Base-by-base conservation (phyloP, 2,329 filamentous ascomycete species). In the Fusarium ramigenum region DNA sequence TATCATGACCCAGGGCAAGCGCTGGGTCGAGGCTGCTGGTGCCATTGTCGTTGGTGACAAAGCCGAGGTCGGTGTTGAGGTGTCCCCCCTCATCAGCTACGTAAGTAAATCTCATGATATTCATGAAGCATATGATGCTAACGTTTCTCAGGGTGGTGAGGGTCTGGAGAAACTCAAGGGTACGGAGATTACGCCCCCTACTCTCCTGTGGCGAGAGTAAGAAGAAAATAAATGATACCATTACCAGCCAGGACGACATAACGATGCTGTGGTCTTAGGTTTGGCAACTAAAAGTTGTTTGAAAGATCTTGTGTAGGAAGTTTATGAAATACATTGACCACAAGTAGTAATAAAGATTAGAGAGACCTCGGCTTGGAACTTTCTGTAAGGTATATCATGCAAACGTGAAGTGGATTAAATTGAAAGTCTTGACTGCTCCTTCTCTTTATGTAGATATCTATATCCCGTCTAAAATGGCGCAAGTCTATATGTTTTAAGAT, bases 71-170 rank as follows among this genome's bases (percentile, higher is more conserved):
- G 96, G 96, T 42, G 88, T 99, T 40, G 96, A 99, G 82, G 91
- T 99, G 23, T 97, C 95, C 60, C 96, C 96, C 42, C 85, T 97
- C 78, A 93, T 97, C 81, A 98, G 95, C 89, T 99, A 99, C 81
- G 95, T 97, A 90, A 90, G 94, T 93, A 60, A 56, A 28, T 5
- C 15, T 14, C 23, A 10, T 47, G 15, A 39, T 10, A 7, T 34
- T 40, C 43, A 21, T 21, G 36, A 7, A 21, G 39, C 30, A 40
- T 11, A 43, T 28, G 11, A 62, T 61, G 54, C 66, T 75, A 66
- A 75, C 60, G 43, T 44, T 52, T 34, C 6, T 39, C 28, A 90
- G 89, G 88, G 86, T 66, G 91, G 91, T 65, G 91, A 92, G 81
- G 90, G 89, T 37, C 82, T 93, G 12, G 88, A 89, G 63, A 83